phyloP scores from a whole-genome alignment of 1,284 basidiomycete species.

The Rhodotorula glutinis region DNA sequence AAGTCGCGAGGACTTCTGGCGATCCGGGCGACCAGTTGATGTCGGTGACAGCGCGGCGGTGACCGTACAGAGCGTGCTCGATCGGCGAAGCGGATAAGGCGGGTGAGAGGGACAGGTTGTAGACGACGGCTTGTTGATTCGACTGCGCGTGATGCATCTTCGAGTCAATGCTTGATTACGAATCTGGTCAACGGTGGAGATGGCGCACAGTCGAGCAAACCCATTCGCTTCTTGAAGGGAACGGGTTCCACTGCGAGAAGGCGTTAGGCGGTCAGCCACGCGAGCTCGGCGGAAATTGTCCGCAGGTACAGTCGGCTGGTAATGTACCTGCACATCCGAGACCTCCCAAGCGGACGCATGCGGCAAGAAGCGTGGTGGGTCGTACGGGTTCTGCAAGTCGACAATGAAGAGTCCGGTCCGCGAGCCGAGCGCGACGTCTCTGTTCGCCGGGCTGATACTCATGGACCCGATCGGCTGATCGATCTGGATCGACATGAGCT shows the following conservation, averaged over 20 bases:
- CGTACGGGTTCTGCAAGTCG: slow-evolving; percentile 81
- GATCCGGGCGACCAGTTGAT: slow-evolving; percentile 91
- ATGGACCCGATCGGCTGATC: slow-evolving; percentile 53
- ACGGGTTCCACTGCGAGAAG: slow-evolving; percentile 80
- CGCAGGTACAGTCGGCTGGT: too few species aligned
- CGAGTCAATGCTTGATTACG: background rate
- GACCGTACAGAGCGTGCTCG: slow-evolving; percentile 73
- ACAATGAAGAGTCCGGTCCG: slow-evolving; percentile 95
- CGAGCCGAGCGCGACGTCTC: slow-evolving; percentile 59
- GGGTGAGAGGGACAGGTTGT: slow-evolving; percentile 77
- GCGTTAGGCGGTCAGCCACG: background rate
- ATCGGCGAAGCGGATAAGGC: slow-evolving; percentile 58
- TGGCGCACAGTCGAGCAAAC: slow-evolving; percentile 72
- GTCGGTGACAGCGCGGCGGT: slow-evolving; percentile 89
- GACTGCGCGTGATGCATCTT: slow-evolving; percentile 51
- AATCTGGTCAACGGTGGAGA: too few species aligned
- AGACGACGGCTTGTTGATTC: slow-evolving; percentile 91
- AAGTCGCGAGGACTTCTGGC: slow-evolving; percentile 59
- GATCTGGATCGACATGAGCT: slow-evolving; percentile 42
- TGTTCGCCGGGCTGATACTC: slow-evolving; percentile 60
- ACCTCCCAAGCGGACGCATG: slow-evolving; percentile 97
- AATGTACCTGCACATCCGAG: slow-evolving; percentile 55
- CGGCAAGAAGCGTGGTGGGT: slow-evolving; percentile 85
- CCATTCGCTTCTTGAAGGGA: slow-evolving; percentile 75
- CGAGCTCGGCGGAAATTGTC: background rate